Evolutionary conservation across 129 eudicot genomes (phyloP).

Genomic region (Flaveria ramosissima): DNA sequence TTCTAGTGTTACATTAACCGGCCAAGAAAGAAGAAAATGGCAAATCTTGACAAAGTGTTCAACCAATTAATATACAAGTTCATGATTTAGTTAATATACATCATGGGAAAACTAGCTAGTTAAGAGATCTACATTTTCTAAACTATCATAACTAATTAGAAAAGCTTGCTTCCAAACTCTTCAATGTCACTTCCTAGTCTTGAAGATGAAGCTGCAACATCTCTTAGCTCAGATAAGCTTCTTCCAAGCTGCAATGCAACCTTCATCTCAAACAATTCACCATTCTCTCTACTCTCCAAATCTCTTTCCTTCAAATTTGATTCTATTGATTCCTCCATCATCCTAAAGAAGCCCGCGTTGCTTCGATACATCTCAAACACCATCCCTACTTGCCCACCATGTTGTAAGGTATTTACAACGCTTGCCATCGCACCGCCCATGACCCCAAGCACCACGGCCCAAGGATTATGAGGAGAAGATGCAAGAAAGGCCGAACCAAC

Average conservation of each 20-base stretch:
- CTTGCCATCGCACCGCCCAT: conserved; percentile 61
- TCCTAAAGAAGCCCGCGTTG: conserved; percentile 74
- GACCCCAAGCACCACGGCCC: conserved; percentile 61
- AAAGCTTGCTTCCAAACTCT: conserved; percentile 86
- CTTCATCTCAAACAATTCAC: conserved; percentile 74
- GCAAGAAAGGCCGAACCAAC: conserved; percentile 48
- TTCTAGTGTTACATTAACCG: no score
- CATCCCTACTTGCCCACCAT: conserved; percentile 97
- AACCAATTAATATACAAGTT: conserved; percentile 12
- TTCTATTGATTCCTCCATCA: conserved; percentile 61
- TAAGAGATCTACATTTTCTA: background rate
- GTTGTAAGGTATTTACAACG: conserved; percentile 60
- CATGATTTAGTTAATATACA: conserved; percentile 15
- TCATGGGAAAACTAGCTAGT: conserved; percentile 14
- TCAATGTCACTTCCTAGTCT: conserved; percentile 36
- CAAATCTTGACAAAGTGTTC: background rate
- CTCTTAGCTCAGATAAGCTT: conserved; percentile 62
- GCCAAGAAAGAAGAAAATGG: conserved; percentile 33
- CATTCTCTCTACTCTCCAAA: conserved; percentile 58
- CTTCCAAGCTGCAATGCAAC: conserved; percentile 81
- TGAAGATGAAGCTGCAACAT: conserved; percentile 45
- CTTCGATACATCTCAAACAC: conserved; percentile 86
- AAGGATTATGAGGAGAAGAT: conserved; percentile 34
- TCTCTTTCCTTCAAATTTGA: conserved; percentile 44
- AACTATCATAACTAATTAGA: conserved; percentile 24